A percentile compares a stretch with the other conserved stretches of the same genome.
These are phyloP conservation scores for Cystoisospora suis DNA, from an alignment of 169 alveolate genomes.

Conservation along the genomic window DNA sequence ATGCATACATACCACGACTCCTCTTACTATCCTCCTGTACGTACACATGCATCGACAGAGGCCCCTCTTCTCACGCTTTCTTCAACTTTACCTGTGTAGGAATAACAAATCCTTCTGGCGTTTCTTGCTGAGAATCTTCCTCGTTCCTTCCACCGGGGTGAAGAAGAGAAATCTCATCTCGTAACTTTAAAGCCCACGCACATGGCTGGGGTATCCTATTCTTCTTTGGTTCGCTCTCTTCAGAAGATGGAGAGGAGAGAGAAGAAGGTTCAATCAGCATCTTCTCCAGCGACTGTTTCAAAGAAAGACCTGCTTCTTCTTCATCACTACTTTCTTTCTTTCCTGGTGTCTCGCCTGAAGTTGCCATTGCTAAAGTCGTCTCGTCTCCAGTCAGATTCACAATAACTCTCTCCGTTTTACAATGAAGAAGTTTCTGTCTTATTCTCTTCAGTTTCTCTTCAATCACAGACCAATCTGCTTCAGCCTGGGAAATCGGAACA, in stretches of 20 bases:
- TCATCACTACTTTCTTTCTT: too few species aligned
- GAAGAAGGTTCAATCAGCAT: too few species aligned
- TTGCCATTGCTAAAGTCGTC: neutral
- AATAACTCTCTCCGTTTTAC: neutral
- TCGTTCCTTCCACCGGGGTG: neutral
- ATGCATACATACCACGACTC: neutral
- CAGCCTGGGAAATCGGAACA: slow-evolving; percentile 25
- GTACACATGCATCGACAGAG: neutral
- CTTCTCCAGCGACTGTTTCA: too few species aligned
- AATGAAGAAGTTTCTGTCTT: neutral
- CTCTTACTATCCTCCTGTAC: neutral
- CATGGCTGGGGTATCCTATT: too few species aligned
- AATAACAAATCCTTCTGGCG: slow-evolving; percentile 26
- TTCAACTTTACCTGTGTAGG: slow-evolving; percentile 21
- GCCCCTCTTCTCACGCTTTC: neutral
- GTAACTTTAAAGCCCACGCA: neutral
- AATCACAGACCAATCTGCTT: slow-evolving; percentile 38
- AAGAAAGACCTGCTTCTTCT: too few species aligned
- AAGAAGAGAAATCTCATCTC: neutral
- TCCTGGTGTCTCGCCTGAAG: neutral
- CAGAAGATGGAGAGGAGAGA: neutral
- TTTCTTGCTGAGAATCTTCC: too few species aligned
- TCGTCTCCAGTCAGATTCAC: slow-evolving; percentile 55
- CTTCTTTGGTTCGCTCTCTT: neutral
- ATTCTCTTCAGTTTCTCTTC: neutral